phyloP scores from a whole-genome alignment of 2,329 filamentous ascomycete genomes.

The Colletotrichum filicis region DNA sequence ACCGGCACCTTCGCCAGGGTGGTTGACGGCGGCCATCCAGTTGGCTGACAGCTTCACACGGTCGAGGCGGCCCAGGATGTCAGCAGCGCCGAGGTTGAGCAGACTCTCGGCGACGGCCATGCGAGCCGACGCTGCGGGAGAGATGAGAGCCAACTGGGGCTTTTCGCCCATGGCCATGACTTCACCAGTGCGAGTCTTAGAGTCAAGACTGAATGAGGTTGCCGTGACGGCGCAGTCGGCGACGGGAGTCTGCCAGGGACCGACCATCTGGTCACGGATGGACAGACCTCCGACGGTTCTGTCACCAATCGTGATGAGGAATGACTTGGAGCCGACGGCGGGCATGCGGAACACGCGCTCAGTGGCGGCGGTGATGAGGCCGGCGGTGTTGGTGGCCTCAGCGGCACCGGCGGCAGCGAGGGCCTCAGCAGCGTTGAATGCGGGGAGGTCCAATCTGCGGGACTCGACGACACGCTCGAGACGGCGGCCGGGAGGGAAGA shows the following conservation, averaged over 20 bases:
- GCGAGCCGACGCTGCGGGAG: conserved; percentile 86
- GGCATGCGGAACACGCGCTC: conserved; percentile 86
- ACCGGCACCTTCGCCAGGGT: conserved; percentile 90
- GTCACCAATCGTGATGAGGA: conserved; percentile 96
- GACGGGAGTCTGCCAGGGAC: conserved; percentile 94
- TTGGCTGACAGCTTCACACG: conserved; percentile 93
- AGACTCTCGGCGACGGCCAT: conserved; percentile 97
- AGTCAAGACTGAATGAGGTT: conserved; percentile 75
- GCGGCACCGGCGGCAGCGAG: conserved; percentile 73
- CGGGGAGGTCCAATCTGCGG: conserved; percentile 72
- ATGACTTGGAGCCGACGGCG: conserved; percentile 95
- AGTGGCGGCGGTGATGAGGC: conserved; percentile 72
- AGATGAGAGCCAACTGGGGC: conserved; percentile 88
- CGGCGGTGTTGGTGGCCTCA: conserved; percentile 59
- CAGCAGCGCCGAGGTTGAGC: conserved; percentile 88
- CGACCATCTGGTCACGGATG: conserved; percentile 93
- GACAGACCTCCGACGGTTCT: conserved; percentile 91
- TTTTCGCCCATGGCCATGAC: conserved; percentile 99
- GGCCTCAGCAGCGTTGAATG: conserved; percentile 76
- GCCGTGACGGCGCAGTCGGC: conserved; percentile 94
- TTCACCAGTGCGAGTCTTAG: conserved; percentile 82
- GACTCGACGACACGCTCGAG: conserved; percentile 80
- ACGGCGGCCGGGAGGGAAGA: conserved; percentile 90
- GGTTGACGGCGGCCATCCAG: conserved; percentile 98
- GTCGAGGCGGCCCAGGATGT: conserved; percentile 75